These are phyloP conservation scores for Sporothrix dimorphospora DNA, from an alignment of 2,329 filamentous ascomycete genomes.

Conservation along the genomic window DNA sequence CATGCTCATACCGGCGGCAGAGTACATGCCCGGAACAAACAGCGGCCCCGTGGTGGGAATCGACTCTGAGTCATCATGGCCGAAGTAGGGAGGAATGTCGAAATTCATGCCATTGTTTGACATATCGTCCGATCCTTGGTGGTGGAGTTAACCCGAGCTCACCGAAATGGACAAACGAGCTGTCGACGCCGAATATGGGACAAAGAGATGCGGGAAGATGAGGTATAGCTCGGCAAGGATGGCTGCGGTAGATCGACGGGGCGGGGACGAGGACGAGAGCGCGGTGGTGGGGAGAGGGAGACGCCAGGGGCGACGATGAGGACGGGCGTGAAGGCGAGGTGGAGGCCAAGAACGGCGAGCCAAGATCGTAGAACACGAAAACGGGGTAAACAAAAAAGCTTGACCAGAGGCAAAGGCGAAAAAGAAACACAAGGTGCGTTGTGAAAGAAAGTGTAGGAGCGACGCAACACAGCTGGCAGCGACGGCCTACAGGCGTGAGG, in stretches of 20 bases:
- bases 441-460: not conserved
- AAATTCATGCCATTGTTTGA: constrained; percentile 4
- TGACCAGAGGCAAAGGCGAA: not conserved
- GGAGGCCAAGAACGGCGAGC: constrained; percentile 14
- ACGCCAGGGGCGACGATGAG: not conserved
- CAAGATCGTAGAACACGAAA: not conserved
- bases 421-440: not conserved
- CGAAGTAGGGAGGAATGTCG: not conserved
- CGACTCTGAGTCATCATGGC: not conserved
- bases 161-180: not conserved
- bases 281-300: not conserved
- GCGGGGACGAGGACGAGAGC: not conserved
- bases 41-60: not conserved
- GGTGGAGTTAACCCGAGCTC: not conserved
- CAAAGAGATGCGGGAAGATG: no score
- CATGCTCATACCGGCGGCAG: not conserved
- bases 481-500: not conserved
- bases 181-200: not conserved
- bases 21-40: not conserved
- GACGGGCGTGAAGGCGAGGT: not conserved
- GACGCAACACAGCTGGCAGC: not conserved
- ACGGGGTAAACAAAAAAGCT: not conserved
- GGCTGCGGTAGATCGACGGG: not conserved
- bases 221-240: not conserved
- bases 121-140: not conserved